phyloP scores from a whole-genome alignment of 305 asterid species.

The Ilex paraguariensis region DNA sequence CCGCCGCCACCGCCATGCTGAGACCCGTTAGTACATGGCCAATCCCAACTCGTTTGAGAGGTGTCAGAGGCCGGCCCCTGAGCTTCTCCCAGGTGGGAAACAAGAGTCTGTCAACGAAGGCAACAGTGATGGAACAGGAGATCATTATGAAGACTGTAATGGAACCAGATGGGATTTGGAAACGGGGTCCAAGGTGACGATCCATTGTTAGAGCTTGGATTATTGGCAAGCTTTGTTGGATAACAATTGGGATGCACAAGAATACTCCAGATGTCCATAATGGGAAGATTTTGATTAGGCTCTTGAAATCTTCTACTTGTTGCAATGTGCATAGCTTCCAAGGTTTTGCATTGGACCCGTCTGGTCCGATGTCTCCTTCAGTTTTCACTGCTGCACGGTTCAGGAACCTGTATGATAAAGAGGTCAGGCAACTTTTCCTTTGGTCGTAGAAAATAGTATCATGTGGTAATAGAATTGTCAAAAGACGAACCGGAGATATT shows the following conservation, averaged over 20 bases:
- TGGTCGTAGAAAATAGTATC: no score
- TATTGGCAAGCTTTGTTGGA: conserved; percentile 28
- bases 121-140: conserved; percentile 17
- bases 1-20: conserved; percentile 32
- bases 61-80: conserved; percentile 9
- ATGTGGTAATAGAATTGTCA: no score
- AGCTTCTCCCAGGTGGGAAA: conserved; percentile 24
- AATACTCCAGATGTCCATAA: conserved; percentile 43
- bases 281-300: conserved; percentile 49
- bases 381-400: conserved; percentile 59
- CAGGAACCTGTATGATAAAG: conserved; percentile 39
- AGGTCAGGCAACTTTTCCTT: no score
- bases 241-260: conserved; percentile 25
- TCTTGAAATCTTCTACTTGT: conserved; percentile 67
- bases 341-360: conserved; percentile 23
- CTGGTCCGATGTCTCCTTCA: conserved; percentile 31
- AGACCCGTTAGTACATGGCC: conserved; percentile 36
- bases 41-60: conserved; percentile 36
- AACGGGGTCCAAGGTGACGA: conserved; percentile 18
- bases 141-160: conserved; percentile 24
- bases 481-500: no score
- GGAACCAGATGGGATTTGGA: conserved; percentile 34
- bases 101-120: conserved; percentile 17
- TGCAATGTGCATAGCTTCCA: conserved; percentile 49
- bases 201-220: conserved; percentile 45